Percentiles rank a stretch among this genome's conserved stretches.
Evolutionary conservation across 1,284 basidiomycete genomes (phyloP).

Genomic region (Lignosus rhinocerotis): DNA sequence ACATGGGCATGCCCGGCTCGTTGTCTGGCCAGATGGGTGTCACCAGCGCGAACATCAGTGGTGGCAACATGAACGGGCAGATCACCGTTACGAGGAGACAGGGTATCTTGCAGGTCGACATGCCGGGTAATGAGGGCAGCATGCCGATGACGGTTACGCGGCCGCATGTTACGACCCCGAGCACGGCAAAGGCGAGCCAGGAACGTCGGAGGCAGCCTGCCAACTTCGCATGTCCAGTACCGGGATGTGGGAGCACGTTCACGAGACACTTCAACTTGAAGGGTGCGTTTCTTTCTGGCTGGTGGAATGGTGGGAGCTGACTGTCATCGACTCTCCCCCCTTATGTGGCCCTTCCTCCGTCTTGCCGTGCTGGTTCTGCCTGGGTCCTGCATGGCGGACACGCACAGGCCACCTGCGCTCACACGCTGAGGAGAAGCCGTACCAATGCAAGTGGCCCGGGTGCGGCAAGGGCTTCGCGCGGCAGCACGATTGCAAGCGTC

Average conservation of each 20-base stretch:
- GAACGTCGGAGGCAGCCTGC: constrained; percentile 73
- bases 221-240: constrained; percentile 72
- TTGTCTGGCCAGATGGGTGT: constrained; percentile 21
- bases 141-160: constrained; percentile 37
- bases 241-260: constrained; percentile 81
- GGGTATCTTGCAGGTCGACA: constrained; percentile 22
- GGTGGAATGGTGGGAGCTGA: constrained; percentile 15
- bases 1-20: constrained; percentile 18
- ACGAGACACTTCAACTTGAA: constrained; percentile 82
- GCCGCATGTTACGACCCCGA: constrained; percentile 70
- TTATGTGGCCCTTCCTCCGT: neutral
- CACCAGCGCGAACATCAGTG: constrained; percentile 15
- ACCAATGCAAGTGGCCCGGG: constrained; percentile 83
- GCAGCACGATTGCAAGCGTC: constrained; percentile 83
- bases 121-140: constrained; percentile 20
- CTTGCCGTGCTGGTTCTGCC: neutral
- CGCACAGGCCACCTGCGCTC: constrained; percentile 71
- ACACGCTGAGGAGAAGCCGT: constrained; percentile 84
- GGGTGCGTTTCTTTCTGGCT: constrained; percentile 44
- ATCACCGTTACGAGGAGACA: constrained; percentile 7
- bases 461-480: constrained; percentile 84
- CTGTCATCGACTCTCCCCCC: constrained; percentile 1
- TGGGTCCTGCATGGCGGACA: constrained; percentile 10
- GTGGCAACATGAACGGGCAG: constrained; percentile 9
- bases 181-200: constrained; percentile 72